Evolutionary conservation across 75 land plant species (phyloP), one percentile per base, ranked within the genome.

Genomic region (Larix kaempferi): DNA sequence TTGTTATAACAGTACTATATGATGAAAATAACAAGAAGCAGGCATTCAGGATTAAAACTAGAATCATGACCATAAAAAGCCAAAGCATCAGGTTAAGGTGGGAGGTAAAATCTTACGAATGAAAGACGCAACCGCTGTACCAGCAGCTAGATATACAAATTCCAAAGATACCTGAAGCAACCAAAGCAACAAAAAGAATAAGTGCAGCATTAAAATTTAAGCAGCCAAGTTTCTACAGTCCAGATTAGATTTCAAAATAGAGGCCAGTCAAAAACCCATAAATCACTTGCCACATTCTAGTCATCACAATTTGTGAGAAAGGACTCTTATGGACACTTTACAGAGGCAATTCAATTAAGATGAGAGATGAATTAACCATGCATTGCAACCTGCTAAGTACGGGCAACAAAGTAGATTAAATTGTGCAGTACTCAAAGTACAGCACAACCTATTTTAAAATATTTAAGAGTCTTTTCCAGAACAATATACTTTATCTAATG

Each of bases 101-200:
- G 44, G 49, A 4, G 2, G 19, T 41, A 52, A 55, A 54, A 73
- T 73, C 93, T 88, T 73, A 93, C 93, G 85, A 37, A 88, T 54
- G 66, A 89, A 84, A 44, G 91, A 56, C 23, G 84, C 89, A 12
- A 93, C 84, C 23, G 81, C 72, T 26, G 84, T 69, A 39, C 77
- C 78, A 21, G 59, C 15, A 14, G 84, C 87, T 22, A 85, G 27
- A 57, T 85, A 85, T 1, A 82, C 67, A 75, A 85, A 85, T 41
- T 66, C 62, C 57, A 85, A 17, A 57, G 84, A 74, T 22, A 85
- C 84, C 87, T 85, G 76, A 78, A 82, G 8, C 7, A 60, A 22
- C 63, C 63, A 60, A n/a, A 22, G 8, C 8, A 44, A 60, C 0
- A 60, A 23, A 7, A 5, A 25, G 23, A 60, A 23, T 60, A n/a